Evolutionary conservation across 2,329 filamentous ascomycete species (phyloP), one percentile per base, ranked within the genome.

Genomic region (Fusarium zealandicum): DNA sequence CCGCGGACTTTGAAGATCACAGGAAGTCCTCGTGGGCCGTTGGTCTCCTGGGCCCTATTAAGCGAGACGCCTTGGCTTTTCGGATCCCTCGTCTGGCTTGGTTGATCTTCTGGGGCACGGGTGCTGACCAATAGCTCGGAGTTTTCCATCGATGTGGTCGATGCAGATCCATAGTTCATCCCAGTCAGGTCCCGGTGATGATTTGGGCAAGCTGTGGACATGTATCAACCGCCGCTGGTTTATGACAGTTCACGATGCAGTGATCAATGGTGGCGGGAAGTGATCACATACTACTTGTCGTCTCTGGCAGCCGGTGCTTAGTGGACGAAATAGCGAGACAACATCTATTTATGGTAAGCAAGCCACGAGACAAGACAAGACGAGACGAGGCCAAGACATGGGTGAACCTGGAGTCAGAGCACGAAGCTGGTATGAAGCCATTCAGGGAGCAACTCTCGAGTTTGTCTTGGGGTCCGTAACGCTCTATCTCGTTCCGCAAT

Each of bases 1-100:
- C 57, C 67, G 53, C 64, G 54, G 59, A 55, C 58, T 57, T 44
- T 63, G 66, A 67, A 68, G 66, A 68, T 68, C 66, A 66, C 59
- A 64, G 59, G 61, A 59, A 66, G 65, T 59, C 60, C 58, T 66
- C 66, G 59, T 67, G 66, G 65, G 49, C 50, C 17, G 44, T 54
- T 38, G 47, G 50, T 47, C 42, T 51, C 30, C 37, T 47, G 50
- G 45, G 50, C 48, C 57, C 54, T 35, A n/a, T n/a, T n/a, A 53
- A 61, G 53, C 39, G 43, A 57, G 59, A 54, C 42, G 51, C 42
- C 61, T 65, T 53, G 44, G 48, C 53, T 53, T 59, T 44, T 51
- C 45, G 32, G 39, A 30, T 51, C 32, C 45, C 47, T 50, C 40
- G 25, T 38, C 49, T 51, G 36, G 45, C 37, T 35, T 47, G 37